These are phyloP conservation scores for Diplosphaera chodatii DNA, from an alignment of 139 green algal species.

Conservation along the genomic window DNA sequence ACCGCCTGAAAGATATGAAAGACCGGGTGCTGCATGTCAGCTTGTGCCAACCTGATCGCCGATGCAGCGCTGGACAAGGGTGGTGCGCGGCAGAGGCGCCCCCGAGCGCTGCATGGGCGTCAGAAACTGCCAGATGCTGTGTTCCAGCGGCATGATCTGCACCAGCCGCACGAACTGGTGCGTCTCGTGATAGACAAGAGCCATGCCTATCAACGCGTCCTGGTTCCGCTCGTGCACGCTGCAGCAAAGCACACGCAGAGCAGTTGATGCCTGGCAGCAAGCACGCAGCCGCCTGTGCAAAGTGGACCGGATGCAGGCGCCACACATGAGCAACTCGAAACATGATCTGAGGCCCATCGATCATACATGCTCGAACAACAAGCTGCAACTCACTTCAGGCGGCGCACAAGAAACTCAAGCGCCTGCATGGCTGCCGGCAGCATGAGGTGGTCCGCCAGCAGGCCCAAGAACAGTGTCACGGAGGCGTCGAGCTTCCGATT, in stretches of 20 bases:
- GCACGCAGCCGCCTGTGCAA: no score
- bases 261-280: no score
- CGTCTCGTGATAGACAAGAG: conserved; percentile 83
- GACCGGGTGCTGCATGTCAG: no score
- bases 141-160: conserved; percentile 54
- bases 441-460: conserved; percentile 77
- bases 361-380: no score
- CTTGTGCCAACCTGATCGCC: conserved; percentile 57
- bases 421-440: conserved; percentile 55
- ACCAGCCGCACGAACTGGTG: conserved; percentile 87
- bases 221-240: conserved; percentile 80
- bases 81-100: conserved; percentile 50
- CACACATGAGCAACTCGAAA: no score
- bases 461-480: conserved; percentile 54
- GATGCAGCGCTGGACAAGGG: conserved; percentile 58
- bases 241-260: no score
- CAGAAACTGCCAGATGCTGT: conserved; percentile 57
- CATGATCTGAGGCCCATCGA: no score
- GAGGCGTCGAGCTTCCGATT: conserved; percentile 40
- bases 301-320: no score
- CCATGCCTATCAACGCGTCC: conserved; percentile 55
- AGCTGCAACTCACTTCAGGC: conserved; percentile 59
- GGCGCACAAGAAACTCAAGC: conserved; percentile 82
- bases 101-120: conserved; percentile 55
- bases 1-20: no score